These are phyloP conservation scores for Ophiostoma novo-ulmi DNA, from an alignment of 2,329 filamentous ascomycete genomes.

Conservation along the genomic window DNA sequence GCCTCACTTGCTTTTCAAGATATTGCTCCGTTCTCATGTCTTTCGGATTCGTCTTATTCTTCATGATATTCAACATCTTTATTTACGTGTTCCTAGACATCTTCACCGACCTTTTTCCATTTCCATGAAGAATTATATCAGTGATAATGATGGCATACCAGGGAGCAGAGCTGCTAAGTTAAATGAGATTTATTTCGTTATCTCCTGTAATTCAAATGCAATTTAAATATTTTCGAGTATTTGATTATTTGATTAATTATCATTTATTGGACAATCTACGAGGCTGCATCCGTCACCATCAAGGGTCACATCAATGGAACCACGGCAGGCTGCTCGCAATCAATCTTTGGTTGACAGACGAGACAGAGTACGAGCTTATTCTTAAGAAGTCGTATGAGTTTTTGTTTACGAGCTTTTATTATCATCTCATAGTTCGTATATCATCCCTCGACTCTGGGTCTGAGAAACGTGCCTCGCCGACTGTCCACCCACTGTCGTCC, in stretches of 20 bases:
- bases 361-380: background rate
- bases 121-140: background rate
- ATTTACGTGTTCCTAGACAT: background rate
- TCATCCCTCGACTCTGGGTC: background rate
- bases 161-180: background rate
- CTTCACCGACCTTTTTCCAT: background rate
- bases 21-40: background rate
- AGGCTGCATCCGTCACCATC: background rate
- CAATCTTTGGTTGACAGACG: background rate
- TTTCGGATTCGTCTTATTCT: background rate
- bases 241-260: background rate
- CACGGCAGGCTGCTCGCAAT: slow-evolving; percentile 8
- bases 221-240: background rate
- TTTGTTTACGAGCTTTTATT: background rate
- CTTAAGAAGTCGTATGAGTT: background rate
- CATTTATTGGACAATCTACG: background rate
- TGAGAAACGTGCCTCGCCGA: background rate
- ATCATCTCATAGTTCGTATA: background rate
- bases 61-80: no score
- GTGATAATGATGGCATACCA: background rate
- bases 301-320: slow-evolving; percentile 2
- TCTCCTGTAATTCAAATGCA: background rate
- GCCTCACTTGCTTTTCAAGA: background rate
- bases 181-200: background rate
- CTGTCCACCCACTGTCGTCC: background rate